Conservation (phyloP, 202 grass and related monocot species). For the Brachypodium distachyon region DNA sequence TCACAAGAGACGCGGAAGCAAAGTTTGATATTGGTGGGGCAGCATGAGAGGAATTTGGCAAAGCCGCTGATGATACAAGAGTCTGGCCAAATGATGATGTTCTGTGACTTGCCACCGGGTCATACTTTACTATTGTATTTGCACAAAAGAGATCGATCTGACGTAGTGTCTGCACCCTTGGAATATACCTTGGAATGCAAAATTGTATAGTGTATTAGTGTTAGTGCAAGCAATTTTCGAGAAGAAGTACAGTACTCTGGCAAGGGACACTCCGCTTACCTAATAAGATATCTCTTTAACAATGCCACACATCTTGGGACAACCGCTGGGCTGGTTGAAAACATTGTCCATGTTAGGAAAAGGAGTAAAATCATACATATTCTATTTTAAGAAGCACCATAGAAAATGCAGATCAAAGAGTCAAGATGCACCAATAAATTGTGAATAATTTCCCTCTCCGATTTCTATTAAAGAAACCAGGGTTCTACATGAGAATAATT, state of each 20-base stretch:
- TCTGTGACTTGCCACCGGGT: slow-evolving; percentile 51
- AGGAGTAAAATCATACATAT: not conserved
- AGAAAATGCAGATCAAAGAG: slow-evolving; percentile 2
- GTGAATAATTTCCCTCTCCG: not conserved
- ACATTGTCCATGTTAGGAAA: slow-evolving; percentile 40
- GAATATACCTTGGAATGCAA: slow-evolving; percentile 58
- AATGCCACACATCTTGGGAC: slow-evolving; percentile 86
- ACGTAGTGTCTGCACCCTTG: slow-evolving; percentile 74
- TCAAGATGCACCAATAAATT: not conserved
- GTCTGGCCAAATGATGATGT: slow-evolving; percentile 33
- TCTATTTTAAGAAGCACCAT: not conserved
- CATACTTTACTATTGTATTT: slow-evolving; percentile 80
- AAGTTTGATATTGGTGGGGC: slow-evolving; percentile 48
- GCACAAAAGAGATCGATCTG: slow-evolving; percentile 95
- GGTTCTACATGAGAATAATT: not conserved
- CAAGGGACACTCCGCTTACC: slow-evolving; percentile 37
- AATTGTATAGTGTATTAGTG: slow-evolving; percentile 16
- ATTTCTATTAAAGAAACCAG: no score
- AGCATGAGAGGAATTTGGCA: slow-evolving; percentile 42
- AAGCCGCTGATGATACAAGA: slow-evolving; percentile 30
- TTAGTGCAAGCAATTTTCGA: not conserved
- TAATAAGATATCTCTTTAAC: slow-evolving; percentile 90
- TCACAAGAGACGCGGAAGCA: slow-evolving; percentile 78
- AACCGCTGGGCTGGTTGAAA: slow-evolving; percentile 86
- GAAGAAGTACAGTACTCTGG: not conserved